phyloP scores from a whole-genome alignment of 202 grass and related monocot genomes.

The Schoenoplectus triqueter region DNA sequence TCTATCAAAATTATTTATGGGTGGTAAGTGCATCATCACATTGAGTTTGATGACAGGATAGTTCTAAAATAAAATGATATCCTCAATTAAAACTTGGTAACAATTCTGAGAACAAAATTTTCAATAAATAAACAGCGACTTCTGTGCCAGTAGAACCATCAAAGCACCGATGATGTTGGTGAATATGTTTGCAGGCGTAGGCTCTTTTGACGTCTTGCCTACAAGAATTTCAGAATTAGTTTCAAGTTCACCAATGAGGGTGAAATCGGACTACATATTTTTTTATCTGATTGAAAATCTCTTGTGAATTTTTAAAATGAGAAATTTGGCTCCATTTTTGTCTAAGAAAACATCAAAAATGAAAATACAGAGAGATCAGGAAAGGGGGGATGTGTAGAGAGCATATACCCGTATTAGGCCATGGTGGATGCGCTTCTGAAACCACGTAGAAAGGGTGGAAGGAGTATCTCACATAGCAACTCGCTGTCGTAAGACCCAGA shows the following conservation, averaged over 20 bases:
- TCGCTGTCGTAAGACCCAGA: background rate
- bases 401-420: background rate
- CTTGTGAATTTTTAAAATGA: too few relatives aligned
- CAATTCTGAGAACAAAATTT: too few relatives aligned
- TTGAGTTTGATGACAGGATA: too few relatives aligned
- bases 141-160: background rate
- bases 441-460: background rate
- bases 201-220: background rate
- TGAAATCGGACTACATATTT: background rate
- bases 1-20: too few relatives aligned
- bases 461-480: background rate
- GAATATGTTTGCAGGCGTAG: background rate
- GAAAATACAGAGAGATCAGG: background rate
- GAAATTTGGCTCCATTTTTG: background rate
- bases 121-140: too few relatives aligned
- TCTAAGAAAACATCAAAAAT: background rate
- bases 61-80: too few relatives aligned
- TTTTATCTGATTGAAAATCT: background rate
- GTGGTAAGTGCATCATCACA: too few relatives aligned
- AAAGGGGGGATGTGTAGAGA: too few relatives aligned
- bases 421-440: background rate
- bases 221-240: background rate
- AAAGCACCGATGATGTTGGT: background rate
- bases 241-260: background rate
- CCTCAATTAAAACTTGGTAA: too few relatives aligned